A percentile compares a stretch with the other conserved stretches of the same genome.
Conservation (phyloP, 2,329 filamentous ascomycete species). For the Dactylonectria macrodidyma region DNA sequence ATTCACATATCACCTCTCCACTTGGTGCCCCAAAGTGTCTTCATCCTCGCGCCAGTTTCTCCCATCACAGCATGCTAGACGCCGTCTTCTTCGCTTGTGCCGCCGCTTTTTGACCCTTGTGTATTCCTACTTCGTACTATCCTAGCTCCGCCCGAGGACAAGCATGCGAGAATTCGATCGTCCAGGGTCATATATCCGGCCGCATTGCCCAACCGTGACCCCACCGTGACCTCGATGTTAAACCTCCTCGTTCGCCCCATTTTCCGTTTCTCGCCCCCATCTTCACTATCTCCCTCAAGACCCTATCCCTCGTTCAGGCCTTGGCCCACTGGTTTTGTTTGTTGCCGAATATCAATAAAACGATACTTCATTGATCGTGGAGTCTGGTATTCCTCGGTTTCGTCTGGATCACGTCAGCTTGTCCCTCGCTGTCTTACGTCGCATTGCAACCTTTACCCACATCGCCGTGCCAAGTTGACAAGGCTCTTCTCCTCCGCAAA, state of each 20-base stretch:
- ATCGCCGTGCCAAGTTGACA: conserved; percentile 5
- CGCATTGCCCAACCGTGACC: conserved; percentile 42
- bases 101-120: conserved; percentile 38
- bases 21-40: conserved; percentile 22
- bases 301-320: conserved; percentile 36
- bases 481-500: not conserved
- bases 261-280: conserved; percentile 33
- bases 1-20: conserved; percentile 44
- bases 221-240: conserved; percentile 45
- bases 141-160: conserved; percentile 36
- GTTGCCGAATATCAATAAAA: conserved; percentile 11
- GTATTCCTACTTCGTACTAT: conserved; percentile 29
- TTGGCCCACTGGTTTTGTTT: conserved; percentile 18
- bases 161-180: conserved; percentile 42
- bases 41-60: conserved; percentile 31
- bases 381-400: conserved; percentile 47
- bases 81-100: conserved; percentile 32
- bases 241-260: conserved; percentile 38
- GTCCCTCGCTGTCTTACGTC: conserved; percentile 19
- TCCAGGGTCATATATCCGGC: conserved; percentile 46
- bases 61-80: conserved; percentile 33
- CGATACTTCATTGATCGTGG: conserved; percentile 31
- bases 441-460: conserved; percentile 14
- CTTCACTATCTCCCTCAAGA: conserved; percentile 24
- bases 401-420: conserved; percentile 19